These are phyloP conservation scores for Pseudopediastrum boryanum DNA, from an alignment of 139 green algal genomes.

Conservation along the genomic window DNA sequence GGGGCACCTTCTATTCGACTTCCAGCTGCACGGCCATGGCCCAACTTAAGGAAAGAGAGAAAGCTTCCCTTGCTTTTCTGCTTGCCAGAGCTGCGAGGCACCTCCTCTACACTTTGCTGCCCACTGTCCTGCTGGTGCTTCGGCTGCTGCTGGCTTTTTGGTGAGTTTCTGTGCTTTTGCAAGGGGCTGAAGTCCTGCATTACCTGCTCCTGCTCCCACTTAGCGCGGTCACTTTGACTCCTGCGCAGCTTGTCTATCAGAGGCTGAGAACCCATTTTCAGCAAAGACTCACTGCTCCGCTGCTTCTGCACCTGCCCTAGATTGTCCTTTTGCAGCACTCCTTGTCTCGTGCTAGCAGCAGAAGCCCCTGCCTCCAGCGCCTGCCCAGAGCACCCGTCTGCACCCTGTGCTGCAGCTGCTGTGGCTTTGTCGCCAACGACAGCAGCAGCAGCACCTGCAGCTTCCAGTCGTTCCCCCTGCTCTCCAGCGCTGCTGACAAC, in stretches of 20 bases:
- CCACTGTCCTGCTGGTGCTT: not conserved
- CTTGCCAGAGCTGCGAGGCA: too few relatives aligned
- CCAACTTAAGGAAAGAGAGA: too few relatives aligned
- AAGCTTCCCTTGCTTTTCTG: too few relatives aligned
- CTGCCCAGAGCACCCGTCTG: too few relatives aligned
- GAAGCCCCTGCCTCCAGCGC: not conserved
- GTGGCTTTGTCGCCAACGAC: not conserved
- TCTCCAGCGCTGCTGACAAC: not conserved
- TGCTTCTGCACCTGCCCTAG: not conserved
- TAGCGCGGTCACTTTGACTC: slow-evolving; percentile 6
- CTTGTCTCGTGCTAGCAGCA: not conserved
- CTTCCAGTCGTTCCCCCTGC: not conserved
- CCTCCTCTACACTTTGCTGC: too few relatives aligned
- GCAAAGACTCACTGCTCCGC: not conserved
- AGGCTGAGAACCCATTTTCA: slow-evolving; percentile 6
- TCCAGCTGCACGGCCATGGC: too few relatives aligned
- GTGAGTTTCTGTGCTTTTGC: not conserved
- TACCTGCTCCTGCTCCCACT: not conserved
- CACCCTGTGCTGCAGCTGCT: not conserved
- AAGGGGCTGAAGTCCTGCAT: slow-evolving; percentile 3
- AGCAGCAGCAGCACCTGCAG: not conserved
- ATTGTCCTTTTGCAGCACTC: not conserved
- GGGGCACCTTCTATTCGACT: too few relatives aligned
- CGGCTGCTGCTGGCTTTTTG: not conserved
- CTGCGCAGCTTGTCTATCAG: slow-evolving; percentile 5